A percentile compares a stretch with the other conserved stretches of the same genome.
Evolutionary conservation across 495 filamentous ascomycete genomes (phyloP).

Genomic region (Evansstolkia leycettana): DNA sequence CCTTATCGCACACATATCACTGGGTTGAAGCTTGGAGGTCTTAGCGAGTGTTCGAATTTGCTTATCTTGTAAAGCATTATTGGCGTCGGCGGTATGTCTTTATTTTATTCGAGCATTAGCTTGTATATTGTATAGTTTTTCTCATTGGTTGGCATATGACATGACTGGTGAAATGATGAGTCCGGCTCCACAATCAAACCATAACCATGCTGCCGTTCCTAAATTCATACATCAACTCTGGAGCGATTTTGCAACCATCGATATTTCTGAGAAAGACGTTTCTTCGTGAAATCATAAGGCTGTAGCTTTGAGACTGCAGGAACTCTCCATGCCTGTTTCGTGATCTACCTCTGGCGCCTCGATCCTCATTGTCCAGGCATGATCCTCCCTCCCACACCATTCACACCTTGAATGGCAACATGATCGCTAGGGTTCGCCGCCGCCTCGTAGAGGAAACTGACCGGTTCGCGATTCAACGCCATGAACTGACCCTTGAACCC

Average conservation of each 20-base stretch:
- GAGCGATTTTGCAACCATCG: too few relatives aligned
- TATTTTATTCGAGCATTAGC: conserved; percentile 1
- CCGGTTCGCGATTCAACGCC: conserved; percentile 68
- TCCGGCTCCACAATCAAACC: conserved; percentile 5
- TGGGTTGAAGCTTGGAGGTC: too few relatives aligned
- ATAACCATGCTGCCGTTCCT: too few relatives aligned
- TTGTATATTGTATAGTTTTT: too few relatives aligned
- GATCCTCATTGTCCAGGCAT: conserved; percentile 25
- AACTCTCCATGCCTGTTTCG: too few relatives aligned
- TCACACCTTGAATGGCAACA: conserved; percentile 36
- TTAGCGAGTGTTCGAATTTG: background rate
- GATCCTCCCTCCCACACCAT: conserved; percentile 22
- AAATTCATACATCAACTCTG: too few relatives aligned
- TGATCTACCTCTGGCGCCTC: too few relatives aligned
- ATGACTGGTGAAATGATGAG: too few relatives aligned
- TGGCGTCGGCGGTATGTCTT: conserved; percentile 16
- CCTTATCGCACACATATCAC: background rate
- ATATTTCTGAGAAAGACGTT: too few relatives aligned
- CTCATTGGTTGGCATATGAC: too few relatives aligned
- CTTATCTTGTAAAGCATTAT: conserved; percentile 5
- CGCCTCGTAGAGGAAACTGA: conserved; percentile 82
- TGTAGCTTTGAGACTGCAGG: too few relatives aligned
- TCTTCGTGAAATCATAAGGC: too few relatives aligned
- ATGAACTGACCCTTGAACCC: conserved; percentile 92
- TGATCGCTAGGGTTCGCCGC: conserved; percentile 88